Evolutionary conservation across 164 flowering plant species (phyloP).

Genomic region (Amborella trichopoda): DNA sequence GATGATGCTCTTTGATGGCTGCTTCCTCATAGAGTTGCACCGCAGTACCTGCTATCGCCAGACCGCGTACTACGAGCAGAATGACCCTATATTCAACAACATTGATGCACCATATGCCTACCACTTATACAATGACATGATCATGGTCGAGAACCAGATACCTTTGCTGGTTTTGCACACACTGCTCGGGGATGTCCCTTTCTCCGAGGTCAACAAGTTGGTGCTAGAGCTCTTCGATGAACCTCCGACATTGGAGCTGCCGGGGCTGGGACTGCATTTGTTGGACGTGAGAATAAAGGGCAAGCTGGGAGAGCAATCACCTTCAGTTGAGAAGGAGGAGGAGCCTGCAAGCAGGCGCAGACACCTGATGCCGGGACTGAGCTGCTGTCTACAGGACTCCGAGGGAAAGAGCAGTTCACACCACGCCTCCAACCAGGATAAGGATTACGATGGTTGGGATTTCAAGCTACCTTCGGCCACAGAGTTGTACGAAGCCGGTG

Average conservation of each 20-base stretch:
- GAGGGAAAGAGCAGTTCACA: no score
- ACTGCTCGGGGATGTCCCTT: conserved; percentile 1
- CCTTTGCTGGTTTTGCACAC: conserved; percentile 7
- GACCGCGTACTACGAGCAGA: background rate
- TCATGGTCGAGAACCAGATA: conserved; percentile 14
- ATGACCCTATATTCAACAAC: conserved; percentile 6
- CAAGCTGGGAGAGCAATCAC: background rate
- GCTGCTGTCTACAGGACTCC: no score
- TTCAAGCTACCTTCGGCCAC: no score
- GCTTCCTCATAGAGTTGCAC: conserved; percentile 8
- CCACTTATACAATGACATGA: conserved; percentile 9
- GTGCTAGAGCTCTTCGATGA: background rate
- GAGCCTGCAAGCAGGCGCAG: no score
- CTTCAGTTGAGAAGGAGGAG: no score
- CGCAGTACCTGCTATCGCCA: background rate
- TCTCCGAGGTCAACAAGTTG: conserved; percentile 3
- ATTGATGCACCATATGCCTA: conserved; percentile 2
- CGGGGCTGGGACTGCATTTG: conserved; percentile 1
- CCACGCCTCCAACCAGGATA: no score
- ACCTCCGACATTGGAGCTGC: background rate
- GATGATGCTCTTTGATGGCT: conserved; percentile 4
- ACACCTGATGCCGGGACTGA: no score
- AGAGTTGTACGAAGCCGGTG: conserved; percentile 46
- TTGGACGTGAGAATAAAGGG: conserved; percentile 2
- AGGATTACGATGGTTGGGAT: no score